Conservation (phyloP, 2,329 filamentous ascomycete species). For the Fusarium cyanostomum region DNA sequence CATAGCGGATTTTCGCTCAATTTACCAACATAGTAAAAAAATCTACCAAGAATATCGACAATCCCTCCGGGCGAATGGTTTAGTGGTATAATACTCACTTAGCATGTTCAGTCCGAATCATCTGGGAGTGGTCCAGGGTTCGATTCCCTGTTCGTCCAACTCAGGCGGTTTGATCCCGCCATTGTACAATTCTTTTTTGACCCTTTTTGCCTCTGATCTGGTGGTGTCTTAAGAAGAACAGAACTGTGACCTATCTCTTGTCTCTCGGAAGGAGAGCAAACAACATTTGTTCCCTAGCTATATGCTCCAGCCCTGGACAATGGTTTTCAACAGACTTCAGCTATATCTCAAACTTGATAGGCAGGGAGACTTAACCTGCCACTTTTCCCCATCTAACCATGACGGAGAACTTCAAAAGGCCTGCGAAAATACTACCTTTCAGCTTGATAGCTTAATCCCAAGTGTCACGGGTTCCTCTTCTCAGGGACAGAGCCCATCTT, state of each 20-base stretch:
- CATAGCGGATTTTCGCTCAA: neutral
- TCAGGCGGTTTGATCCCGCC: conserved; percentile 36
- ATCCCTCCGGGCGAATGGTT: conserved; percentile 44
- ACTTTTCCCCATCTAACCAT: conserved; percentile 10
- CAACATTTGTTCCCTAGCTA: neutral
- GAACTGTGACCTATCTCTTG: neutral
- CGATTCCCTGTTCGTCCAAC: conserved; percentile 48
- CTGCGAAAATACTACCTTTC: neutral
- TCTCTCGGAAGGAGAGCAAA: neutral
- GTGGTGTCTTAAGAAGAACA: no score
- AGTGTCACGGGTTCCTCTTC: neutral
- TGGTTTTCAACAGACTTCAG: neutral
- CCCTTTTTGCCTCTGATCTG: neutral
- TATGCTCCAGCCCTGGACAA: neutral
- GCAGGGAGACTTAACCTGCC: conserved; percentile 23
- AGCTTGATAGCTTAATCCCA: neutral
- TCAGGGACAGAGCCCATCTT: neutral
- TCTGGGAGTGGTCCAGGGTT: conserved; percentile 48
- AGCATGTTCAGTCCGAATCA: conserved; percentile 40
- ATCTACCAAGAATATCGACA: fast-evolving
- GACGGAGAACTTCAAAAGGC: conserved; percentile 1
- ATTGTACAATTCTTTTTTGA: conserved; percentile 31
- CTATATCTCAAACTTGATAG: conserved; percentile 6
- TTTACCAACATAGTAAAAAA: conserved; percentile 2
- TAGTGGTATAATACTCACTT: conserved; percentile 50